phyloP scores from a whole-genome alignment of 257 asterid genomes.

The Nyctanthes arbortristis region DNA sequence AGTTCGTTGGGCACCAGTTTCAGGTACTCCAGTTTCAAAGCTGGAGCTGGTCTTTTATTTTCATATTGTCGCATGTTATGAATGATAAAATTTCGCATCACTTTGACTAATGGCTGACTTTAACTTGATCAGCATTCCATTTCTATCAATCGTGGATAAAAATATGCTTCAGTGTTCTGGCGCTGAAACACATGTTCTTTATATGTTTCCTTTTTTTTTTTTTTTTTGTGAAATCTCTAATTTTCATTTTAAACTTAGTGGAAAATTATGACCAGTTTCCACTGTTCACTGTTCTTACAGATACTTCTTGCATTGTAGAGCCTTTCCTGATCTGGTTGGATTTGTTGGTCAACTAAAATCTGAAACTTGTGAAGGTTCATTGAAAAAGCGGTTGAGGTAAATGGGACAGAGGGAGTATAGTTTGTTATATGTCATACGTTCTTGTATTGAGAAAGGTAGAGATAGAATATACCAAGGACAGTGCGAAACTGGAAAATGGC shows the following conservation, averaged over 20 bases:
- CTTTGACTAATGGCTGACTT: not conserved
- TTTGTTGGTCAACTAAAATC: no score
- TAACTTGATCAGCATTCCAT: not conserved
- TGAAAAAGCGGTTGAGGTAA: no score
- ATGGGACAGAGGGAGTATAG: no score
- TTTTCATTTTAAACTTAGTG: no score
- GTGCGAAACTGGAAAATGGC: not conserved
- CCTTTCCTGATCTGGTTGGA: no score
- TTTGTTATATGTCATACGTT: no score
- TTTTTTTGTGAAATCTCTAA: not conserved
- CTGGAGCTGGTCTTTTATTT: constrained; percentile 8
- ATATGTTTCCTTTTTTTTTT: not conserved
- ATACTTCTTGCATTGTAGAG: no score
- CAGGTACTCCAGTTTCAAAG: constrained; percentile 54
- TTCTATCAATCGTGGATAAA: not conserved
- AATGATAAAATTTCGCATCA: not conserved
- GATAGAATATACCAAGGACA: not conserved
- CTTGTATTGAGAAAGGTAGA: not conserved
- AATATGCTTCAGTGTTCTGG: no score
- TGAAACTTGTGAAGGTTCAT: no score
- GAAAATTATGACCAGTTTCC: no score
- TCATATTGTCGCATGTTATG: constrained; percentile 6
- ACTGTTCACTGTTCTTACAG: no score
- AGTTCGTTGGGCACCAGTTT: constrained; percentile 62
- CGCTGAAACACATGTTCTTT: not conserved